Evolutionary conservation across 2,329 filamentous ascomycete genomes (phyloP), one percentile per base, ranked within the genome.

Genomic region (Colletotrichum falcatum): DNA sequence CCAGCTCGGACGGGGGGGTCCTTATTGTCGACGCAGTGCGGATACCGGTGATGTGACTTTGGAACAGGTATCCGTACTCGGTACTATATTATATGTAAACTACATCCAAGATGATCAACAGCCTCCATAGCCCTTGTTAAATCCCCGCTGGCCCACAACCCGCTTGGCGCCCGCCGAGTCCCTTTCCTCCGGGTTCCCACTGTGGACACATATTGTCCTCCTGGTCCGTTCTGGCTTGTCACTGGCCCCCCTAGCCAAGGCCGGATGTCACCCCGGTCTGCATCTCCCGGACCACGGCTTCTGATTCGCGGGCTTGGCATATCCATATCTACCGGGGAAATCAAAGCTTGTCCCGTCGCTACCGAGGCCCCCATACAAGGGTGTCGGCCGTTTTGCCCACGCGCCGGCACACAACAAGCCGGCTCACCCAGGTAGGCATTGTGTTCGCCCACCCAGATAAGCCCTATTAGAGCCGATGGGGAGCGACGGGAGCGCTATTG

Each of bases 301-400:
- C 37, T 70, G 64, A 54, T 67, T 67, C 30, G 67, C 64, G 64
- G 67, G 28, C 67, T 70, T 70, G 67, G 67, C 67, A 63, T 46
- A 30, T 55, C 56, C 42, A 60, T 44, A 23, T 48, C 28, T 39
- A 42, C 64, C 58, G 53, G 64, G 64, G 37, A 63, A 62, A 63
- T 63, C 53, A 67, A 70, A 70, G 67, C 67, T 70, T 70, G 67
- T 62, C 53, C 67, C 51, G 58, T 70, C 67, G 64, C 44, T 67
- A 63, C 66, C 51, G 58, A 70, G 44, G 44, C 53, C 63, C 23
- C 20, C 26, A 23, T 23, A 35, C 56, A 66, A 58, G 51, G 62
- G 56, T 54, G 20, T n/a, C 44, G 16, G n/a, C 3, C 20, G 7
- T 46, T 5, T 5, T 33, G 7, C 44, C 14, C 62, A 30, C 65